Evolutionary conservation across 2,329 filamentous ascomycete genomes (phyloP).

Genomic region (Daldinia eschscholtzii): DNA sequence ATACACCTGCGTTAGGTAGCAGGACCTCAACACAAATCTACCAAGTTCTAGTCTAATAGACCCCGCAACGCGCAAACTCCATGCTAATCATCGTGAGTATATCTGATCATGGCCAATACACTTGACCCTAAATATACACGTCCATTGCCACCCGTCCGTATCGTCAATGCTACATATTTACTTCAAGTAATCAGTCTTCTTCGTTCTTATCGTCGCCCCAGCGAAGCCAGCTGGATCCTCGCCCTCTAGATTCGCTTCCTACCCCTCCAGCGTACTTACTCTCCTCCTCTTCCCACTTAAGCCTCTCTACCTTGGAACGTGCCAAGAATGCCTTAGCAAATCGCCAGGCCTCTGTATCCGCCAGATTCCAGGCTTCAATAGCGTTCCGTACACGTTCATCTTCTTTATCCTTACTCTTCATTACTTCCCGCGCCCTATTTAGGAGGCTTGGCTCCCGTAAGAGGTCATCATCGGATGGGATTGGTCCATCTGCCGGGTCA

Average conservation of each 20-base stretch:
- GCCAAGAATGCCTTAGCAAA: slow-evolving; percentile 78
- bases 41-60: slow-evolving; percentile 31
- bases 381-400: slow-evolving; percentile 65
- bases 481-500: slow-evolving; percentile 62
- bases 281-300: slow-evolving; percentile 78
- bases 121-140: slow-evolving; percentile 12
- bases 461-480: slow-evolving; percentile 66
- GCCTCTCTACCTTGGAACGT: slow-evolving; percentile 71
- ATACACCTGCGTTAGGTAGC: slow-evolving; percentile 23
- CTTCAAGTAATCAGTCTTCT: slow-evolving; percentile 14
- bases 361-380: slow-evolving; percentile 76
- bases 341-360: slow-evolving; percentile 82
- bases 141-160: slow-evolving; percentile 29
- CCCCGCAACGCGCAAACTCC: slow-evolving; percentile 40
- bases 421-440: slow-evolving; percentile 64
- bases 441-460: slow-evolving; percentile 68
- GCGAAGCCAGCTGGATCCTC: slow-evolving; percentile 51
- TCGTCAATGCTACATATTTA: slow-evolving; percentile 16
- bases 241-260: slow-evolving; percentile 61
- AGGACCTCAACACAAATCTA: slow-evolving; percentile 25
- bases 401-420: slow-evolving; percentile 57
- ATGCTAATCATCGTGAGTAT: slow-evolving; percentile 30
- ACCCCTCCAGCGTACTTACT: slow-evolving; percentile 72
- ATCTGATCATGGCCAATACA: slow-evolving; percentile 16
- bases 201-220: slow-evolving; percentile 54